Base-by-base conservation (phyloP, 2,329 filamentous ascomycete species). In the Verticillium klebahnii region DNA sequence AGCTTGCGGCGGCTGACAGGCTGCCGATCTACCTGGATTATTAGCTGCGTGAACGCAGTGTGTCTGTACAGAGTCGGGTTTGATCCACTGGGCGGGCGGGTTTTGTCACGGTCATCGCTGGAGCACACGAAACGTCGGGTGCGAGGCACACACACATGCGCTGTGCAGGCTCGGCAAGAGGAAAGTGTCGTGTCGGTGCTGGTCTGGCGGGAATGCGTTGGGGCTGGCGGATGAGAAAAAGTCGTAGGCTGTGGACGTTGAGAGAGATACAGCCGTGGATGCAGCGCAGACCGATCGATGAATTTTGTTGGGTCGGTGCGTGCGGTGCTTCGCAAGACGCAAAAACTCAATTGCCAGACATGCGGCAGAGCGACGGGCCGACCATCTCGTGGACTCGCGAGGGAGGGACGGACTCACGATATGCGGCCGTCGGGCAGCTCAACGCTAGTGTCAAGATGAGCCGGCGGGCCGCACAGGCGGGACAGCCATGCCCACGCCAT, bases 141-240 rank as follows among this genome's bases (percentile, higher is more conserved):
- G 34, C 34, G 34, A 36, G 34, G 34, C 7, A 3, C 34, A 36
- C 8, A 36, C 8, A 14, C 14, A 14, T 36, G 14, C 14, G 34
- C 14, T 36, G 34, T 80, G 60, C 63, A 55, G 63, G 68, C 77
- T 67, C 80, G 78, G 5, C 80, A 72, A 69, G 80, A 80, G 62
- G 5, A 5, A 29, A 80, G 67, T 55, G 78, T 69, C 0, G 78
- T 80, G 67, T 80, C 76, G 4, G 74, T 74, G 68, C 78, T 75
- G 57, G 63, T 17, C 58, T 55, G 58, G 61, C 63, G 37, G 59
- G 67, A 65, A 25, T 60, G 60, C 39, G 64, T 58, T 34, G 63
- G 58, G 56, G 63, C 40, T 8, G 62, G 31, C 17, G 60, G 15
- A 58, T 56, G 34, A 58, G 31, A 61, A 61, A 62, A 17, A 15